Base-by-base conservation (phyloP, 441 rosid species). In the Populus tomentosa region DNA sequence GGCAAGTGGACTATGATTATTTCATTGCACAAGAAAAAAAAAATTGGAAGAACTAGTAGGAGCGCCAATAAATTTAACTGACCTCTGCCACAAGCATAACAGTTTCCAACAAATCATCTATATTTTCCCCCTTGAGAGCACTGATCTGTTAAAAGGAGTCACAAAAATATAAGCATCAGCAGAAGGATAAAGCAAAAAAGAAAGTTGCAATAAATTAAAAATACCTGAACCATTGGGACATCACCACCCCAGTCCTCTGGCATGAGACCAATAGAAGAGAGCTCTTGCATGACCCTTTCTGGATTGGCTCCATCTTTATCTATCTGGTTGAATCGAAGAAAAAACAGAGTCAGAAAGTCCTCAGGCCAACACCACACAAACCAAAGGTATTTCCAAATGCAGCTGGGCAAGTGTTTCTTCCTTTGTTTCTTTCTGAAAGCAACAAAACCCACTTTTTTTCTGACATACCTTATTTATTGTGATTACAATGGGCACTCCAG, bases 181-280 rank as follows among this genome's bases (percentile, higher is more conserved):
- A 78, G 74, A 80, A 75, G 42, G 69, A 82, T 21, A 72, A 70
- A 77, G 73, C 50, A 77, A 68, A 50, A 78, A 86, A 72, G 23
- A 78, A 69, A 68, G 46, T 73, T 79, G 67, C 42, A 77, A 50
- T 61, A 72, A 75, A 77, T 42, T 73, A 75, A 33, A 83, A 74
- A 63, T 75, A 96, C 99, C 97, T 89, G 94, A 91, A 96, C 93
- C 99, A 96, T 89, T 72, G 98, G 98, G 85, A 86, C 85, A 83
- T 94, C 93, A 74, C 99, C 99, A 78, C 98, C 99, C 99, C 99
- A 96, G 69, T 88, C 97, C 88, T 96, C 99, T 42, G 99, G 94
- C 98, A 96, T 91, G 85, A 96, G 86, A 79, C 99, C 99, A 75
- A 94, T 82, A 26, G 94, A 88, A 80, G 99, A 90, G 83, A 96